Conservation (phyloP, 1,139 yeast species). For the Hansenula sp. region DNA sequence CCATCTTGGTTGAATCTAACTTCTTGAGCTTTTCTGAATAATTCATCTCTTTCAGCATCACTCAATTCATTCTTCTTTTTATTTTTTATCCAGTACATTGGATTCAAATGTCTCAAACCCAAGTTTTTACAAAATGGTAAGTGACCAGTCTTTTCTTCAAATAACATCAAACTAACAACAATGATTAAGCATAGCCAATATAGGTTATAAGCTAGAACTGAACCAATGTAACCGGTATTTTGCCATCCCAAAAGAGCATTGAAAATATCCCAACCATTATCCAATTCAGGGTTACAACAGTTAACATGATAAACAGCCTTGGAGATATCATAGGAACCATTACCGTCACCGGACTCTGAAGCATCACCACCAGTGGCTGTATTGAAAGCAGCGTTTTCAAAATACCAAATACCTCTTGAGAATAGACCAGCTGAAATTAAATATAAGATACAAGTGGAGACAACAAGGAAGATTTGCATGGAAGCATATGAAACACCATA, state of each 20-base stretch:
- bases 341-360: slow-evolving; percentile 84
- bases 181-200: slow-evolving; percentile 72
- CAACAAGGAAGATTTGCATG: slow-evolving; percentile 72
- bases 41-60: slow-evolving; percentile 46
- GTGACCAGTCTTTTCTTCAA: slow-evolving; percentile 66
- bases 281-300: slow-evolving; percentile 87
- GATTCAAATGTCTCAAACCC: slow-evolving; percentile 56
- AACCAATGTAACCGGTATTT: slow-evolving; percentile 86
- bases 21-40: slow-evolving; percentile 43
- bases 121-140: slow-evolving; percentile 55
- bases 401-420: slow-evolving; percentile 87
- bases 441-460: slow-evolving; percentile 79
- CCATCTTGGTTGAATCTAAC: slow-evolving; percentile 30
- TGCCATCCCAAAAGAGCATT: slow-evolving; percentile 89
- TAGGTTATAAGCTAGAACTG: slow-evolving; percentile 76
- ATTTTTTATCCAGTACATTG: slow-evolving; percentile 66
- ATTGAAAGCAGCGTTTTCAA: slow-evolving; percentile 64
- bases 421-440: slow-evolving; percentile 85
- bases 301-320: slow-evolving; percentile 88
- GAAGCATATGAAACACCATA: slow-evolving; percentile 72
- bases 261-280: slow-evolving; percentile 92
- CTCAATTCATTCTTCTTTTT: slow-evolving; percentile 61
- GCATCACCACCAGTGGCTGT: slow-evolving; percentile 82
- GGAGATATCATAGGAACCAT: slow-evolving; percentile 80
- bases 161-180: slow-evolving; percentile 56